A percentile compares a stretch with the other conserved stretches of the same genome.
Evolutionary conservation across 2,329 filamentous ascomycete genomes (phyloP).

Genomic region (Exophiala bonariae): DNA sequence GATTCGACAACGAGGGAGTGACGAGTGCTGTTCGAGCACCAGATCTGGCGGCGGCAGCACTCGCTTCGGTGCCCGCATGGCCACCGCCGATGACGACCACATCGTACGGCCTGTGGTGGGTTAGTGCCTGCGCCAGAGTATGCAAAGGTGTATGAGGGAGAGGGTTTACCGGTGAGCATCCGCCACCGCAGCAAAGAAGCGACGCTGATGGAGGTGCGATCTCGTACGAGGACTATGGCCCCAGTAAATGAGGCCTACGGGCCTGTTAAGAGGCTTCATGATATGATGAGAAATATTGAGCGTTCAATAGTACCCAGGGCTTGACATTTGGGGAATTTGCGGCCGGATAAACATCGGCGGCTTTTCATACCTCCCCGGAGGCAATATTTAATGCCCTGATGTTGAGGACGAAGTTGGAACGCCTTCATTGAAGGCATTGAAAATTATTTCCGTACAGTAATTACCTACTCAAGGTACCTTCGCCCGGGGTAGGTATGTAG

Average conservation of each 20-base stretch:
- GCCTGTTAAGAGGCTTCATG: conserved; percentile 16
- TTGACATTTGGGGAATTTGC: not conserved
- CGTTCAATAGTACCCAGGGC: no score
- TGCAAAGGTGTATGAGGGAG: not conserved
- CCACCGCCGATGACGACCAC: conserved; percentile 95
- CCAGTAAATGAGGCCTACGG: conserved; percentile 21
- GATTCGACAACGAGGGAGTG: conserved; percentile 82
- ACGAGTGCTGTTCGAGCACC: conserved; percentile 87
- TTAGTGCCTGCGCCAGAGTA: conserved; percentile 5
- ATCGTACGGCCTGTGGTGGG: conserved; percentile 66
- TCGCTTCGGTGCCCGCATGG: conserved; percentile 93
- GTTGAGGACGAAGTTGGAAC: no score
- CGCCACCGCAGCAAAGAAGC: conserved; percentile 26
- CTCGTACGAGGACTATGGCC: conserved; percentile 28
- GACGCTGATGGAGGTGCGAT: conserved; percentile 19
- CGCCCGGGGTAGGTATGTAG: no score
- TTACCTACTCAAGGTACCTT: no score
- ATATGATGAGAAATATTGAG: not conserved
- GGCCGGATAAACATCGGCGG: not conserved
- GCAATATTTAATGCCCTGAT: no score
- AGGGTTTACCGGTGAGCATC: conserved; percentile 18
- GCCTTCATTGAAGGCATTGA: no score
- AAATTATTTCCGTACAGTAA: no score
- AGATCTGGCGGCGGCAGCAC: conserved; percentile 81
- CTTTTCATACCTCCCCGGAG: no score